Conservation (phyloP, 805 yeast species). For the Saccharomycopsis lassenensis region DNA sequence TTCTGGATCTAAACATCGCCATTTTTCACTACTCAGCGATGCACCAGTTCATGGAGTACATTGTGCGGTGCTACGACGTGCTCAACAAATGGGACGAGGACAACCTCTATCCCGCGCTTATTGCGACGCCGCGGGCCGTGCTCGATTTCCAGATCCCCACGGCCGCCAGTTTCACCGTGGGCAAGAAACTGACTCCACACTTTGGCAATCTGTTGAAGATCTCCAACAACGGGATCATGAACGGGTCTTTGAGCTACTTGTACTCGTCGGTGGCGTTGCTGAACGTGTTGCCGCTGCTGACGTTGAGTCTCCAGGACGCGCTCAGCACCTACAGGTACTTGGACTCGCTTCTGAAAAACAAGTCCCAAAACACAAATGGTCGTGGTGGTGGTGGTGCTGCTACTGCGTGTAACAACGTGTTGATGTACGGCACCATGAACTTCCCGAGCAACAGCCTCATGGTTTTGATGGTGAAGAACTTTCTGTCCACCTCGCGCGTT, state of each 20-base stretch:
- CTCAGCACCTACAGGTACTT: slow-evolving; percentile 57
- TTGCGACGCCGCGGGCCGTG: slow-evolving; percentile 55
- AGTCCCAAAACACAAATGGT: not conserved
- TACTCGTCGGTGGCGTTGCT: slow-evolving; percentile 55
- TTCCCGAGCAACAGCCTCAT: slow-evolving; percentile 82
- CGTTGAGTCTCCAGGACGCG: slow-evolving; percentile 52
- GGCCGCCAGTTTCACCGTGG: slow-evolving; percentile 52
- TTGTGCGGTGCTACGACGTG: slow-evolving; percentile 58
- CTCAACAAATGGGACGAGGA: slow-evolving; percentile 73
- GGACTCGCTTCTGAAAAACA: slow-evolving; percentile 29
- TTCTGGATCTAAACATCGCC: no score
- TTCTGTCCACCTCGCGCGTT: slow-evolving; percentile 51
- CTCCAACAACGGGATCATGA: slow-evolving; percentile 49
- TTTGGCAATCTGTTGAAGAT: slow-evolving; percentile 68
- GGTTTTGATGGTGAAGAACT: slow-evolving; percentile 67
- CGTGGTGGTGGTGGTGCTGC: slow-evolving; percentile 4
- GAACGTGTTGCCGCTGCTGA: slow-evolving; percentile 36
- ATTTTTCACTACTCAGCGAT: no score
- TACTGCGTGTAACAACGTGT: slow-evolving; percentile 21
- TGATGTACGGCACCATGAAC: slow-evolving; percentile 77
- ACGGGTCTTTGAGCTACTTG: slow-evolving; percentile 76
- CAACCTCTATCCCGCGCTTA: slow-evolving; percentile 63
- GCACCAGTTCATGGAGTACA: slow-evolving; percentile 81
- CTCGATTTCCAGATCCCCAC: slow-evolving; percentile 66
- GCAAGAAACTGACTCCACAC: slow-evolving; percentile 57